phyloP scores from a whole-genome alignment of 257 asterid genomes.

The Linaria vulgaris region DNA sequence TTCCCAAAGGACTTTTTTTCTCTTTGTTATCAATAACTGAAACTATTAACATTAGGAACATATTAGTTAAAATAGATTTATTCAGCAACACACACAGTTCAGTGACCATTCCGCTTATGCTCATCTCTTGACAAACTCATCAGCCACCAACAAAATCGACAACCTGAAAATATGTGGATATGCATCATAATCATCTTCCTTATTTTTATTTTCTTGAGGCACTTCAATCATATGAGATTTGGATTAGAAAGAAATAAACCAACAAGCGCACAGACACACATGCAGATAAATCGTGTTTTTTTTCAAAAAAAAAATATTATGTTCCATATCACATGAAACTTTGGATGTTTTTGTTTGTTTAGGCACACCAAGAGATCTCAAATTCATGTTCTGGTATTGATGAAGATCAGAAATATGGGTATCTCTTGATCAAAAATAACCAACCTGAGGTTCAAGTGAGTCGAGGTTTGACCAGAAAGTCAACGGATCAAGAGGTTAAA shows the following conservation, averaged over 20 bases:
- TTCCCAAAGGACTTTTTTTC: too few relatives aligned
- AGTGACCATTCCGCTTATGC: slow-evolving; percentile 90
- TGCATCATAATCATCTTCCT: slow-evolving; percentile 29
- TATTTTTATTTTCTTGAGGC: slow-evolving; percentile 39
- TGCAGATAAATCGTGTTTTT: slow-evolving; percentile 37
- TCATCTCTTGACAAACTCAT: slow-evolving; percentile 79
- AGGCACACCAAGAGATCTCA: slow-evolving; percentile 49
- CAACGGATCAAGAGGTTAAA: too few relatives aligned
- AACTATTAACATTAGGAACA: not conserved
- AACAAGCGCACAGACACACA: slow-evolving; percentile 53
- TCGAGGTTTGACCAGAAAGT: too few relatives aligned
- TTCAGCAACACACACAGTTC: slow-evolving; percentile 9
- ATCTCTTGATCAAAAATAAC: too few relatives aligned
- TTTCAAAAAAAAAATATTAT: slow-evolving; percentile 46
- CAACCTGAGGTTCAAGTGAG: too few relatives aligned
- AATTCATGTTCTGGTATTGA: slow-evolving; percentile 37
- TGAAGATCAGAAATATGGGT: too few relatives aligned
- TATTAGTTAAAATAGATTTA: not conserved
- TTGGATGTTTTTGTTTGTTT: slow-evolving; percentile 33
- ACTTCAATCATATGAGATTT: slow-evolving; percentile 63
- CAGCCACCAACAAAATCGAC: slow-evolving; percentile 80
- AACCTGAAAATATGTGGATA: too few relatives aligned
- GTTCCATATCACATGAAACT: slow-evolving; percentile 33
- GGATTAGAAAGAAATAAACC: slow-evolving; percentile 59
- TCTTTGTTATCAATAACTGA: not conserved